phyloP scores from a whole-genome alignment of 352 stramenopile species.

The Phytophthora ohioensis region DNA sequence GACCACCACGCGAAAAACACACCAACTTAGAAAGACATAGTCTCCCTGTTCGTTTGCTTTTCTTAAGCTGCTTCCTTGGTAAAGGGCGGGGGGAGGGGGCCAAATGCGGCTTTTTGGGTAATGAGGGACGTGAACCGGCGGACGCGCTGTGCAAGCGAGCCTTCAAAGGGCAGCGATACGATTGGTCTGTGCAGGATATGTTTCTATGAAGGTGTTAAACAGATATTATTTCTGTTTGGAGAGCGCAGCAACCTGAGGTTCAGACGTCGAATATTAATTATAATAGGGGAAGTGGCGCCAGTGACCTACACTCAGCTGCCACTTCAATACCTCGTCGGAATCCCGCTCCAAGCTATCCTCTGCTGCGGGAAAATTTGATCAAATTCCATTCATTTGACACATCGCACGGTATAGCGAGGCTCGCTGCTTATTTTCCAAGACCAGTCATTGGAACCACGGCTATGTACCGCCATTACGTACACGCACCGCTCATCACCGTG shows the following conservation, averaged over 20 bases:
- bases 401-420: too few species aligned
- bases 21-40: conserved; percentile 92
- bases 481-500: conserved; percentile 19
- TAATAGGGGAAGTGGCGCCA: too few species aligned
- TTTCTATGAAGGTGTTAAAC: too few species aligned
- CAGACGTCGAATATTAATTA: too few species aligned
- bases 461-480: conserved; percentile 1
- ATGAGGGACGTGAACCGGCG: conserved; percentile 37
- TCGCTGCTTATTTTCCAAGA: conserved; percentile 23
- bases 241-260: too few species aligned
- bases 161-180: not conserved
- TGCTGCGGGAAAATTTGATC: too few species aligned
- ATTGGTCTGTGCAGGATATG: too few species aligned
- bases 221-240: too few species aligned
- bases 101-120: conserved; percentile 76
- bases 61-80: conserved; percentile 74
- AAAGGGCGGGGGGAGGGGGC: conserved; percentile 61
- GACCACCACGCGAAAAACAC: conserved; percentile 74
- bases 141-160: not conserved
- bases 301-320: too few species aligned
- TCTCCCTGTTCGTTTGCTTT: conserved; percentile 82
- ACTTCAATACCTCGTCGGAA: too few species aligned
- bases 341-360: too few species aligned
- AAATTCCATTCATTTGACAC: too few species aligned
- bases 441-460: conserved; percentile 33